Base-by-base conservation (phyloP, 2,329 filamentous ascomycete genomes). In the Diaporthe caulivora region DNA sequence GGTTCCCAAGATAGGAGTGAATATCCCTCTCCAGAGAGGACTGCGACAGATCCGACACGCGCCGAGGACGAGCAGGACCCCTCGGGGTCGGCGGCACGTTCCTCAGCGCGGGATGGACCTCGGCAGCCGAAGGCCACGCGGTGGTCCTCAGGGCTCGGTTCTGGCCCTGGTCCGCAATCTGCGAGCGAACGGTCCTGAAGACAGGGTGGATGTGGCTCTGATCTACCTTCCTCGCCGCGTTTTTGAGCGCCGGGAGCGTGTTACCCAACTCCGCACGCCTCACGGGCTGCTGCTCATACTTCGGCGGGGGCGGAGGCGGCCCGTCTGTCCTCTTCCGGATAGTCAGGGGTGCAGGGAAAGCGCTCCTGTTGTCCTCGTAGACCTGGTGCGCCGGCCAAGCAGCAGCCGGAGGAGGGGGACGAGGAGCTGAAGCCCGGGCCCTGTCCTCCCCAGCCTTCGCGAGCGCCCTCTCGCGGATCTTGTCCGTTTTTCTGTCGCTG, bases 401-500 rank as follows among this genome's bases (percentile, higher is more conserved):
- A 21, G 4, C 4, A 13, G 26, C 15, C 24, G 8, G 44, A n/a
- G 24, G 1, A 1, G 11, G 51, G 7, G 37, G 57, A 62, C 6
- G 57, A 29, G 37, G 37, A 60, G 53, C 26, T 3, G 10, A 31
- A 8, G 29, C 26, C 21, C 17, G 72, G 0, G 31, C 24, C 42
- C 18, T 40, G 21, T 49, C n/a, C 53, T 44, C 2, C 15, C 44
- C 40, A 1, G 72, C 67, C 34, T 65, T 73, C 2, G 49, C 67
- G 4, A 73, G 29, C 3, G 67, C 31, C 3, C 40, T 53, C 5
- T 34, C 37, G 15, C 72, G 55, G 18, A 73, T 73, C 5, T 54
- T 40, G 6, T 73, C 72, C 7, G 34, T 57, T 2, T 15, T 31
- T 3, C 8, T 37, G 17, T 42, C 7, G 9, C 65, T 67, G 8